phyloP scores from a whole-genome alignment of 2,329 filamentous ascomycete genomes.

The Graphilbum fragrans region DNA sequence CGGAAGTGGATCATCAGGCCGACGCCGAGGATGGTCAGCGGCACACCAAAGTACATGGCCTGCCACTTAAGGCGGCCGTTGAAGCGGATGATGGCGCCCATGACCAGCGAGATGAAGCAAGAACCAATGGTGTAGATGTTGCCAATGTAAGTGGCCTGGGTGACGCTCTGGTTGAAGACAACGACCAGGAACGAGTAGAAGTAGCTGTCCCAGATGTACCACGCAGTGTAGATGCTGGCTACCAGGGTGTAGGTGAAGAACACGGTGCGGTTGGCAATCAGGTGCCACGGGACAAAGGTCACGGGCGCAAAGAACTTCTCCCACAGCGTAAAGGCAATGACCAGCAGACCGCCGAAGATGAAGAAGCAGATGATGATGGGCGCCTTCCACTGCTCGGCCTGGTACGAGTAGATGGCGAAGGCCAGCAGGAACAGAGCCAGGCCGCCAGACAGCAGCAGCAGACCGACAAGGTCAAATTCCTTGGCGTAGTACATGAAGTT shows the following conservation, averaged over 20 bases:
- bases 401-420: conserved; percentile 42
- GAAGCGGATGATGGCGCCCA: conserved; percentile 32
- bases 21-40: conserved; percentile 40
- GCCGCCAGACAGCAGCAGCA: conserved; percentile 46
- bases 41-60: conserved; percentile 31
- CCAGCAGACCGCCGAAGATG: conserved; percentile 22
- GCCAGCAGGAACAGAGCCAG: conserved; percentile 55
- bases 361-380: conserved; percentile 27
- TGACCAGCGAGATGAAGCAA: conserved; percentile 31
- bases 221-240: conserved; percentile 6
- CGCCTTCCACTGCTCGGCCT: conserved; percentile 25
- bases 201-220: conserved; percentile 10
- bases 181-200: conserved; percentile 10
- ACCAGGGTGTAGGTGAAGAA: conserved; percentile 12
- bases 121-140: conserved; percentile 8
- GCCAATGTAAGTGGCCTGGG: conserved; percentile 5
- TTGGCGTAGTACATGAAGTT: conserved; percentile 43
- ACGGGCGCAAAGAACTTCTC: conserved; percentile 23
- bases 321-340: conserved; percentile 23
- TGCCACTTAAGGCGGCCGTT: conserved; percentile 36
- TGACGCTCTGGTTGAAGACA: conserved; percentile 7
- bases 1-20: conserved; percentile 46
- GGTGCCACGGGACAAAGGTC: conserved; percentile 26
- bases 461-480: conserved; percentile 53
- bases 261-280: conserved; percentile 33